Evolutionary conservation across 1,139 yeast genomes (phyloP).

Genomic region (Yamadazyma jaroonii): DNA sequence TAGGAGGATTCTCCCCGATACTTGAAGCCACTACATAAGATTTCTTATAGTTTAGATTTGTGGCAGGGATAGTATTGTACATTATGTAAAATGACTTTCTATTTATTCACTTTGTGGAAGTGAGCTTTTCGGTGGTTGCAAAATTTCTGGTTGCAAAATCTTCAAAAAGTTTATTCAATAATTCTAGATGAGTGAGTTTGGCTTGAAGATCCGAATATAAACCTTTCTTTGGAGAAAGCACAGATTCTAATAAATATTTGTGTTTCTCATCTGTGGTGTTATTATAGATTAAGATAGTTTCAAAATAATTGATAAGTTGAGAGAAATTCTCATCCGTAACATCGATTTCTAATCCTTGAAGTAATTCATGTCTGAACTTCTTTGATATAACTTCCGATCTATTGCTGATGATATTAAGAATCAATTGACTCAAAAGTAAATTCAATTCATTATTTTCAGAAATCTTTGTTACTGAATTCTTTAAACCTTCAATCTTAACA

Average conservation of each 20-base stretch:
- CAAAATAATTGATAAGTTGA: slow-evolving; percentile 18
- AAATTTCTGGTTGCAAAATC: not conserved
- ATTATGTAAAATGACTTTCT: no score
- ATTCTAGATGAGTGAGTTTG: not conserved
- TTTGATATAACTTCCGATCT: slow-evolving; percentile 51
- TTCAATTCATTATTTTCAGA: slow-evolving; percentile 65
- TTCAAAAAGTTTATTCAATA: not conserved
- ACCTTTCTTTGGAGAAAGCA: not conserved
- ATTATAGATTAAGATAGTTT: slow-evolving; percentile 21
- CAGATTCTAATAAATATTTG: slow-evolving; percentile 5
- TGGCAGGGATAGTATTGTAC: not conserved
- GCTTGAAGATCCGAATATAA: not conserved
- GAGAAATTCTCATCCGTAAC: slow-evolving; percentile 13
- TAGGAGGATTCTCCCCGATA: no score
- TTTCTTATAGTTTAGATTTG: not conserved
- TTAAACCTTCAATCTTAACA: slow-evolving; percentile 64
- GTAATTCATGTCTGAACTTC: slow-evolving; percentile 31
- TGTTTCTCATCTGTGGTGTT: slow-evolving; percentile 4
- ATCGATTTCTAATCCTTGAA: slow-evolving; percentile 41
- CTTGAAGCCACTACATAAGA: no score
- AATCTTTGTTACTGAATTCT: slow-evolving; percentile 58
- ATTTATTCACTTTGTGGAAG: no score
- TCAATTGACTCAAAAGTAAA: slow-evolving; percentile 53
- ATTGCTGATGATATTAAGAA: slow-evolving; percentile 58
- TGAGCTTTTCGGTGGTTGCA: no score